Percentiles rank a stretch among this genome's conserved stretches.
Evolutionary conservation across 2,329 filamentous ascomycete species (phyloP).

Genomic region (Aspergillus versicolor): DNA sequence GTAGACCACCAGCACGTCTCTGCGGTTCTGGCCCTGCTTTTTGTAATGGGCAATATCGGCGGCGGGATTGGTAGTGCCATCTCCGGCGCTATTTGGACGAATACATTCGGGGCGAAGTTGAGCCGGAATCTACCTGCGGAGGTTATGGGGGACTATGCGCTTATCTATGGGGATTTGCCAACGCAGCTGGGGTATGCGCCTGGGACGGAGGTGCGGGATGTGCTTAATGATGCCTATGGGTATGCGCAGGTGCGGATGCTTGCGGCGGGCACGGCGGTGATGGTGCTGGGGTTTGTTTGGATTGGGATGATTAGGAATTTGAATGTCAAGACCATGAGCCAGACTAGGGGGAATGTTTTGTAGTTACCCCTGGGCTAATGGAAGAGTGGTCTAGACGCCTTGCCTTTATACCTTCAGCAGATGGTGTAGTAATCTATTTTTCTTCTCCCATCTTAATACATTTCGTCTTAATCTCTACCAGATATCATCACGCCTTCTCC

Average conservation of each 20-base stretch:
- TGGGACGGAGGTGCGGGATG: constrained; percentile 49
- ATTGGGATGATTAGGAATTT: constrained; percentile 52
- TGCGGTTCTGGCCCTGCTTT: constrained; percentile 55
- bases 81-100: constrained; percentile 61
- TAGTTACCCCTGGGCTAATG: too few species aligned
- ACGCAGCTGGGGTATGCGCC: constrained; percentile 31
- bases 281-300: constrained; percentile 45
- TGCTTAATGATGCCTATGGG: constrained; percentile 61
- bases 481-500: too few species aligned
- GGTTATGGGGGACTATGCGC: constrained; percentile 4
- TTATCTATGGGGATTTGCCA: constrained; percentile 12
- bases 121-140: constrained; percentile 7
- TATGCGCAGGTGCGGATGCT: constrained; percentile 56
- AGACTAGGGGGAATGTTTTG: constrained; percentile 47
- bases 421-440: too few species aligned
- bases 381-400: too few species aligned
- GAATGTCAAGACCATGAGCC: constrained; percentile 49
- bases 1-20: constrained; percentile 58
- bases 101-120: constrained; percentile 52
- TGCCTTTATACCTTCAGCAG: too few species aligned
- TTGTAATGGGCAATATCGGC: constrained; percentile 56
- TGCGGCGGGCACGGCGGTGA: constrained; percentile 48
- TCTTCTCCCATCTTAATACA: too few species aligned
- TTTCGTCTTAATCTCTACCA: too few species aligned
- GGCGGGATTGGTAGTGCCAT: constrained; percentile 56